Conservation (phyloP, 805 yeast species). For the Peterozyma toletana region DNA sequence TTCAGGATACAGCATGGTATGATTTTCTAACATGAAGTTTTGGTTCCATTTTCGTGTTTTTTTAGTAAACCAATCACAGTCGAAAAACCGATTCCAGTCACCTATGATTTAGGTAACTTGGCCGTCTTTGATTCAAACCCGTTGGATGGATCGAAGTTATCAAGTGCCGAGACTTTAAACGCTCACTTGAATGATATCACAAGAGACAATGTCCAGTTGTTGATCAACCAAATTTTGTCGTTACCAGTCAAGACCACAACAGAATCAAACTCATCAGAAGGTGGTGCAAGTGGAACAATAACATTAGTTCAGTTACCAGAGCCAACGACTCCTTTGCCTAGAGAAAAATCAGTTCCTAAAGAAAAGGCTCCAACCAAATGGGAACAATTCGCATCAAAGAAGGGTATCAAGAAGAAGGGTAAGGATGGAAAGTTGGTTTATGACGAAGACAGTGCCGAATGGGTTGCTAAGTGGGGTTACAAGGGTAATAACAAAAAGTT, state of each 20-base stretch:
- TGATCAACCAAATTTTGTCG: constrained; percentile 84
- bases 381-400: constrained; percentile 94
- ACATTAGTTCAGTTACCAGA: constrained; percentile 81
- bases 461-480: constrained; percentile 99
- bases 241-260: constrained; percentile 86
- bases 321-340: constrained; percentile 74
- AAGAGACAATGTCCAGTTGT: constrained; percentile 88
- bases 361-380: constrained; percentile 89
- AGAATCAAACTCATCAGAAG: constrained; percentile 49
- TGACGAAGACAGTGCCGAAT: constrained; percentile 85
- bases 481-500: constrained; percentile 83
- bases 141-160: constrained; percentile 53
- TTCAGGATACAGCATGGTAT: neutral
- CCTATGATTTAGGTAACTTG: constrained; percentile 84
- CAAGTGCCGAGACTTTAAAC: constrained; percentile 51
- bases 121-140: constrained; percentile 90
- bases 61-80: constrained; percentile 70
- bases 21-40: neutral
- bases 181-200: constrained; percentile 55
- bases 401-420: constrained; percentile 88
- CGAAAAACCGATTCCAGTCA: constrained; percentile 84
- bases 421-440: constrained; percentile 83
- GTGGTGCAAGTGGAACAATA: constrained; percentile 63
- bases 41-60: neutral
- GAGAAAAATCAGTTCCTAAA: constrained; percentile 95